Evolutionary conservation across 1,284 basidiomycete species (phyloP), one percentile per base, ranked within the genome.

Genomic region (Rhodofomes roseus): DNA sequence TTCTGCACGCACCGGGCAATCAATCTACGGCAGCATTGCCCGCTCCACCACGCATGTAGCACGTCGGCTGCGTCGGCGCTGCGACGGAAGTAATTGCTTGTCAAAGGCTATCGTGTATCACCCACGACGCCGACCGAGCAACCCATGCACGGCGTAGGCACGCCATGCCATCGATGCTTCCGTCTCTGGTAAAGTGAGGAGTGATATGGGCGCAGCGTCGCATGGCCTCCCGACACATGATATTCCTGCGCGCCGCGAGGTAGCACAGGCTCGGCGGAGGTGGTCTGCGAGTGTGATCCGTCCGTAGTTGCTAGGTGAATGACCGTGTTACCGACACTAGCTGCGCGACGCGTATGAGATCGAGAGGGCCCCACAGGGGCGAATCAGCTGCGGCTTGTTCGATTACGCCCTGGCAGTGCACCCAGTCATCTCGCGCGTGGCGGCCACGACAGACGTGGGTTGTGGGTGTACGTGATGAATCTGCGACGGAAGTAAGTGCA

Each of bases 91-190:
- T n/a, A 52, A 36, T 37, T 52, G 31, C 20, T 6, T 25, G n/a
- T 14, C 5, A 14, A 18, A 31, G 27, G 25, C 27, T 56, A 46
- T 56, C 54, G 29, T 12, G 41, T 20, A 25, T 36, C 40, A 46
- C 23, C 41, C 41, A n/a, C 50, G 16, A n/a, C 50, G 31, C 29
- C 34, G 31, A 43, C 40, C 36, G 23, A 37, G 23, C 36, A 44
- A 31, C 31, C 54, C 27, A 41, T 34, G 54, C 41, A 20, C 41
- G 41, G 39, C 53, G 54, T n/a, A 55, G 54, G 54, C 37, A 55
- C 54, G 40, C 54, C 40, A 55, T 23, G 54, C 18, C 37, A 56
- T 56, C 54, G 54, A 56, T 56, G 54, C 41, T 9, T 43, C 54
- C 41, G 40, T 43, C 53, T 55, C 39, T 43, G 54, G 54, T 22